Evolutionary conservation across 2,329 filamentous ascomycete genomes (phyloP).

Genomic region (Plenodomus lindquistii): DNA sequence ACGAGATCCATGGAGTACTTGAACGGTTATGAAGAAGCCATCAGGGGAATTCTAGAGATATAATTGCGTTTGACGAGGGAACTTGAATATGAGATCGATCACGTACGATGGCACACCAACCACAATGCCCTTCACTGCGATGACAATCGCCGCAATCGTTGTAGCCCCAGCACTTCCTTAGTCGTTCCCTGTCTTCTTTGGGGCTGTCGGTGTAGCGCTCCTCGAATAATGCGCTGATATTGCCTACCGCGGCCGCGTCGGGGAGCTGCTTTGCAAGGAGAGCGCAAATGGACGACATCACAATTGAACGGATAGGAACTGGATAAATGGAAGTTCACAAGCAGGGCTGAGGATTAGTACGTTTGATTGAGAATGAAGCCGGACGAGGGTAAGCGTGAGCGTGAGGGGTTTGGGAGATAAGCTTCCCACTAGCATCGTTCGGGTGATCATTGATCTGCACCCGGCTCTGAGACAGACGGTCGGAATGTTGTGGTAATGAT

Average conservation of each 20-base stretch:
- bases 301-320: too few relatives aligned
- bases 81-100: neutral
- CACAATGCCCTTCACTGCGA: constrained; percentile 42
- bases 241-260: constrained; percentile 6
- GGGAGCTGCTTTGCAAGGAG: constrained; percentile 2
- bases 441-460: too few relatives aligned
- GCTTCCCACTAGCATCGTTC: too few relatives aligned
- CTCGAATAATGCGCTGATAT: constrained; percentile 28
- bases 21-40: too few relatives aligned
- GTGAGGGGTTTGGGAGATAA: too few relatives aligned
- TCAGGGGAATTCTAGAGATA: too few relatives aligned
- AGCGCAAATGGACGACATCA: constrained; percentile 23
- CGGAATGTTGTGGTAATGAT: too few relatives aligned
- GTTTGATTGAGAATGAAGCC: too few relatives aligned
- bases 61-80: neutral
- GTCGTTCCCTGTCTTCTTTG: constrained; percentile 35
- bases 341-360: too few relatives aligned
- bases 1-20: neutral
- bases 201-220: constrained; percentile 32
- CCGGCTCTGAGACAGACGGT: too few relatives aligned
- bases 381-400: too few relatives aligned
- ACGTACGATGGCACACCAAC: constrained; percentile 52
- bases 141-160: constrained; percentile 44
- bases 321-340: too few relatives aligned
- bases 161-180: constrained; percentile 42